A percentile compares a stretch with the other conserved stretches of the same genome.
Conservation (phyloP, 106 monocot species). For the Allium fistulosum region DNA sequence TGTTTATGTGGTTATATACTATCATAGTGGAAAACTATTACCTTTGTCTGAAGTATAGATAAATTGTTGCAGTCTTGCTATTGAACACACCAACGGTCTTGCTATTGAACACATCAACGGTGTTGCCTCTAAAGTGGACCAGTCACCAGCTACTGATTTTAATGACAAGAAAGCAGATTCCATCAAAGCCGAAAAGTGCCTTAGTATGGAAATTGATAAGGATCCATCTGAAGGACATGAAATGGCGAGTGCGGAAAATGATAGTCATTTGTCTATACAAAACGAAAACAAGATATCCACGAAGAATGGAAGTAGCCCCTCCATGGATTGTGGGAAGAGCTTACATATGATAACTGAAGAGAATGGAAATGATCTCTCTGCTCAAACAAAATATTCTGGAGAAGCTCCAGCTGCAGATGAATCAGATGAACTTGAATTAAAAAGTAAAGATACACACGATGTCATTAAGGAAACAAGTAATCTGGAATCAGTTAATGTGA, state of each 20-base stretch:
- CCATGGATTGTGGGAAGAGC: constrained; percentile 9
- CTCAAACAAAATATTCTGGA: constrained; percentile 7
- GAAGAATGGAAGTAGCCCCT: not conserved
- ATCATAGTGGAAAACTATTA: not conserved
- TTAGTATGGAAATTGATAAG: not conserved
- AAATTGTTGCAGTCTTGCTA: constrained; percentile 19
- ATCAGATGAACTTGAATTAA: constrained; percentile 8
- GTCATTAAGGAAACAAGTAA: constrained; percentile 8
- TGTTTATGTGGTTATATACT: constrained; percentile 1
- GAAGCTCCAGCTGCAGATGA: constrained; percentile 5
- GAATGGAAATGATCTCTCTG: constrained; percentile 14
- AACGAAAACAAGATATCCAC: not conserved
- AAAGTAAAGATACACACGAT: constrained; percentile 15
- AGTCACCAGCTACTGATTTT: constrained; percentile 12
- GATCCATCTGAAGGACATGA: constrained; percentile 1
- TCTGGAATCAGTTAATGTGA: constrained; percentile 5
- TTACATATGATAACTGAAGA: not conserved
- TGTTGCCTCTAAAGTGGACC: constrained; percentile 8
- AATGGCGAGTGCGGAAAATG: not conserved
- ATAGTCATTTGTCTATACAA: not conserved
- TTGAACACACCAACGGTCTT: constrained; percentile 14
- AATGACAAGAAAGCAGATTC: not conserved
- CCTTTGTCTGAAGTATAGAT: constrained; percentile 7
- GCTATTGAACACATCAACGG: constrained; percentile 12
- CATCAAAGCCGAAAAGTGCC: constrained; percentile 10